Evolutionary conservation across 2,329 filamentous ascomycete species (phyloP).

Genomic region (Colletotrichum noveboracense): DNA sequence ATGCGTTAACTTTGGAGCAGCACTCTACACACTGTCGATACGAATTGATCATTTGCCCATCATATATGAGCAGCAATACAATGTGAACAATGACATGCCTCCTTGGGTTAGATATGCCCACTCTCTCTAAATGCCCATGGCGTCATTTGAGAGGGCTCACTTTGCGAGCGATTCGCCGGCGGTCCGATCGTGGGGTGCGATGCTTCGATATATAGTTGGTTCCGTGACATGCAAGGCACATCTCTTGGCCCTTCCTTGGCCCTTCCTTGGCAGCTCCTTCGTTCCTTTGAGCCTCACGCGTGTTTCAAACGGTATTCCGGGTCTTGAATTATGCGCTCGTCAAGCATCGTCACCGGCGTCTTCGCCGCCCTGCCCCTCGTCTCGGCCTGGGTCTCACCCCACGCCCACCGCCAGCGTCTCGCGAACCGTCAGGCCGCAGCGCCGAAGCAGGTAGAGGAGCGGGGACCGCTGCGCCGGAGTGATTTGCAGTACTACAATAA

Average conservation of each 20-base stretch:
- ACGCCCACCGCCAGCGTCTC: neutral
- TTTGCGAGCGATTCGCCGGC: neutral
- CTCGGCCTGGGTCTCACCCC: neutral
- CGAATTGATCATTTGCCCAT: neutral
- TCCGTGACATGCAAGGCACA: neutral
- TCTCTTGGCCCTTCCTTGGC: neutral
- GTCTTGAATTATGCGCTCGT: neutral
- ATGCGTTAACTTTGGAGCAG: neutral
- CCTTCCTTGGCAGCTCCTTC: neutral
- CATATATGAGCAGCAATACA: neutral
- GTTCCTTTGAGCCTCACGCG: neutral
- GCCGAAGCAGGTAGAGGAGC: neutral
- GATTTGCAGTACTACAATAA: constrained; percentile 4
- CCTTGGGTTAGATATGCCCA: neutral
- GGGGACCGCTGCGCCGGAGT: neutral
- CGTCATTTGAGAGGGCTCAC: neutral
- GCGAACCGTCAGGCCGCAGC: neutral
- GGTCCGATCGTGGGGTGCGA: neutral
- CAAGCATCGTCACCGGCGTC: neutral
- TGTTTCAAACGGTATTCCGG: neutral
- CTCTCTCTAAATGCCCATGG: neutral
- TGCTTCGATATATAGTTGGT: neutral
- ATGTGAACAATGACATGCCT: neutral
- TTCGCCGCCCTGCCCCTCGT: neutral
- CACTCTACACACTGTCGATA: neutral